Base-by-base conservation (phyloP, 805 yeast genomes). In the Starmerella asiatica region DNA sequence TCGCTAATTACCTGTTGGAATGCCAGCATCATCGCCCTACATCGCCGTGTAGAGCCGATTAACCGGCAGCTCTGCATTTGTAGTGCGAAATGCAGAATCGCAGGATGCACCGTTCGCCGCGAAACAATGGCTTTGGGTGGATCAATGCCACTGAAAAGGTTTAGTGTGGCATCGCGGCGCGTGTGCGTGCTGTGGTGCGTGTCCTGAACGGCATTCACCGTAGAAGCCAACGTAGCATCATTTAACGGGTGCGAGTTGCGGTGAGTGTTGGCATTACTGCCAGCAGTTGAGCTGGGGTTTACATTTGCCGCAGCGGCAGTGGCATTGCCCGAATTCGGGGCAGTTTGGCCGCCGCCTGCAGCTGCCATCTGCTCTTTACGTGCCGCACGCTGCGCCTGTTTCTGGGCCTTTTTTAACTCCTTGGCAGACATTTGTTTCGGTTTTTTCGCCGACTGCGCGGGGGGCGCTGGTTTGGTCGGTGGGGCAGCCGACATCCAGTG, bases 361-460 rank as follows among this genome's bases (percentile, higher is more conserved):
- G 49, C 32, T 5, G 37, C 85, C 37, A 65, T 70, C 6, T 75
- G 77, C 49, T 71, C 80, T 55, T 82, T 85, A 47, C 76, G 74
- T 2, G 94, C 94, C 2, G 94, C 91, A 57, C 97, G 70, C 57
- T 83, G 82, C 29, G 91, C 93, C 12, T 91, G 91, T 62, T 88
- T 86, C 54, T 85, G 94, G 52, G 74, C 74, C 65, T 85, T 86
- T 57, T 84, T 86, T 46, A 83, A 66, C 58, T 86, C 93, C 52
- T 84, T 85, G 49, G 82, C 32, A n/a, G 44, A 36, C 31, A 38
- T 31, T 16, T 32, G 37, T 12, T 30, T 39, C 7, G 29, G 18
- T 16, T n/a, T 26, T 29, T 17, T 32, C 32, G 33, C 23, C 14
- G 23, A 12, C 27, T 32, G 15, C 20, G 18, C 11, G 26, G 26